Evolutionary conservation across 192 early-diverging fungal species (phyloP).

Genomic region (Geranomyces variabilis): DNA sequence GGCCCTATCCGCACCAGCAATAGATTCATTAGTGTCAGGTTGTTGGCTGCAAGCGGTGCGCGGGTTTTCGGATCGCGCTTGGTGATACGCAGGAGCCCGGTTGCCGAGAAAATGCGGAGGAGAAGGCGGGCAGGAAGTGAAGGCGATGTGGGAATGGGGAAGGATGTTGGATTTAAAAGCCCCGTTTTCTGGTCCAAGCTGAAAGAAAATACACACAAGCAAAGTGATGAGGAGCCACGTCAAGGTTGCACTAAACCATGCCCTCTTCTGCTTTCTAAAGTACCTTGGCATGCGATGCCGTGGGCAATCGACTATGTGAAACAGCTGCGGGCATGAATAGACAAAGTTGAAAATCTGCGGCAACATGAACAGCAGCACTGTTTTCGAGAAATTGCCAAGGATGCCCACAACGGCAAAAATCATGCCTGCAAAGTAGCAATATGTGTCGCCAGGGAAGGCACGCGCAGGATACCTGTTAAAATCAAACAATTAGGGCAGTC

Average conservation of each 20-base stretch:
- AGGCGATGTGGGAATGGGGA: constrained; percentile 16
- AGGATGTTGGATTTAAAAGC: constrained; percentile 43
- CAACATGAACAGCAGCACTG: constrained; percentile 88
- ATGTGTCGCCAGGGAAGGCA: constrained; percentile 96
- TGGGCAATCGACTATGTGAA: constrained; percentile 91
- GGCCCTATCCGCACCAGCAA: constrained; percentile 80
- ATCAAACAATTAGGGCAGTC: neutral
- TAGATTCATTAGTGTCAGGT: constrained; percentile 91
- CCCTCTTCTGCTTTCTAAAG: too few relatives aligned
- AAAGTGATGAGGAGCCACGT: too few relatives aligned
- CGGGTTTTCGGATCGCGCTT: constrained; percentile 54
- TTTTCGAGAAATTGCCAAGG: constrained; percentile 91
- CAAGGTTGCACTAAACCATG: too few relatives aligned
- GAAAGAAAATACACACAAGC: too few relatives aligned
- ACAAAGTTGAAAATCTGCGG: constrained; percentile 99
- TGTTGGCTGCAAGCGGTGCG: constrained; percentile 70
- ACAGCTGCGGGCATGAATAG: constrained; percentile 93
- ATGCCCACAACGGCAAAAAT: constrained; percentile 97
- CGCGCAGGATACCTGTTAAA: constrained; percentile 77
- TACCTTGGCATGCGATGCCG: constrained; percentile 90
- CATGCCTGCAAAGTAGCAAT: constrained; percentile 99
- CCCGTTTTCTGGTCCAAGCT: constrained; percentile 49
- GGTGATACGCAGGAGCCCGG: constrained; percentile 57
- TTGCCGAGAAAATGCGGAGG: too few relatives aligned
- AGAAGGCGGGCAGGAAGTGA: too few relatives aligned